A percentile compares a stretch with the other conserved stretches of the same genome.
Conservation (phyloP, 352 stramenopile species). For the Globisporangium nunn region DNA sequence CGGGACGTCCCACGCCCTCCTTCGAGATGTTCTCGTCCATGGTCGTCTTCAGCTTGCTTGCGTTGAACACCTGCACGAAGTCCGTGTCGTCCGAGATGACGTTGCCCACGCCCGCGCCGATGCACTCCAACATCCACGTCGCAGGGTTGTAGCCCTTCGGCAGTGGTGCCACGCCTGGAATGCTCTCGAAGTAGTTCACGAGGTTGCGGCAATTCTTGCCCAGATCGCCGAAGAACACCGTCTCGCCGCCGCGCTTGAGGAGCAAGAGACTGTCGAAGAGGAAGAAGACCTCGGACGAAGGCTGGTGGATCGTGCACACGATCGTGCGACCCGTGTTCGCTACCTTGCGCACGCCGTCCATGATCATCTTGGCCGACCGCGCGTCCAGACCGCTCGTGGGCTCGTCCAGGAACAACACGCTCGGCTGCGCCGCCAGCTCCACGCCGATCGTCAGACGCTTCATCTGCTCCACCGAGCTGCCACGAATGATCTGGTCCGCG, state of each 20-base stretch:
- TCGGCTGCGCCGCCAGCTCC: slow-evolving; percentile 70
- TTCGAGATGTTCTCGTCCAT: slow-evolving; percentile 5
- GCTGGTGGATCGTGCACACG: slow-evolving; percentile 87
- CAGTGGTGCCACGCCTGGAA: slow-evolving; percentile 5
- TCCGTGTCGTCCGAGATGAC: not conserved
- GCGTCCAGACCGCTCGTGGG: slow-evolving; percentile 39
- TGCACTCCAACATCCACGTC: not conserved
- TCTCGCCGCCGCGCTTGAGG: slow-evolving; percentile 30
- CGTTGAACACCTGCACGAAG: not conserved
- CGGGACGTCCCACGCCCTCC: slow-evolving; percentile 3
- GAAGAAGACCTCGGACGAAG: slow-evolving; percentile 63
- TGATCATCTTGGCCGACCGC: slow-evolving; percentile 38
- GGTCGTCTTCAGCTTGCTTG: too few species aligned
- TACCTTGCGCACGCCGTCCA: slow-evolving; percentile 36
- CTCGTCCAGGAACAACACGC: slow-evolving; percentile 65
- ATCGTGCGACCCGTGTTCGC: slow-evolving; percentile 9
- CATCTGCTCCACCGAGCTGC: slow-evolving; percentile 20
- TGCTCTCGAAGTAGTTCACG: slow-evolving; percentile 23
- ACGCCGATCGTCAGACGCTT: slow-evolving; percentile 61
- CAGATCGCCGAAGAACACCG: slow-evolving; percentile 29
- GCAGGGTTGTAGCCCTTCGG: not conserved
- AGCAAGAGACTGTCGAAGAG: slow-evolving; percentile 72
- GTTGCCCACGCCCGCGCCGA: not conserved
- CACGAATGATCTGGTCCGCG: slow-evolving; percentile 19
- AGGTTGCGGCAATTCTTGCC: slow-evolving; percentile 8